These are phyloP conservation scores for Phyllosticta citriasiana DNA, from an alignment of 2,329 filamentous ascomycete genomes.

Conservation along the genomic window DNA sequence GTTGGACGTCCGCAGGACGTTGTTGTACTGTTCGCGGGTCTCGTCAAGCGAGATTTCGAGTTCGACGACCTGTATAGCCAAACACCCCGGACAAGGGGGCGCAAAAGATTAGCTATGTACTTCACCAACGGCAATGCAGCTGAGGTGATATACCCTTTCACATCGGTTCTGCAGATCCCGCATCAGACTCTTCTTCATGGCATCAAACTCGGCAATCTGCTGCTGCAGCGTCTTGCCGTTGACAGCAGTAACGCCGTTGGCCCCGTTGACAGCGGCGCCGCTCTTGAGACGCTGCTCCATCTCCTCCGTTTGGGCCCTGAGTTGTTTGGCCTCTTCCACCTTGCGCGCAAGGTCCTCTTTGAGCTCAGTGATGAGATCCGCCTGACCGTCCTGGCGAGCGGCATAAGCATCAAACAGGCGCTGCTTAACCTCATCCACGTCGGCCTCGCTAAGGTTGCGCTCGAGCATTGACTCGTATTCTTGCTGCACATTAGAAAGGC, in stretches of 20 bases:
- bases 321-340: constrained; percentile 69
- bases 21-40: constrained; percentile 98
- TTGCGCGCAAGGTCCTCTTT: constrained; percentile 67
- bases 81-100: constrained; percentile 2
- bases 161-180: constrained; percentile 96
- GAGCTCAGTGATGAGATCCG: constrained; percentile 65
- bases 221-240: constrained; percentile 92
- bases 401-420: constrained; percentile 68
- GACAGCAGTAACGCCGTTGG: constrained; percentile 46
- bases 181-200: constrained; percentile 99
- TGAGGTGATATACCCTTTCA: constrained; percentile 55
- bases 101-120: constrained; percentile 6
- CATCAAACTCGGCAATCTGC: constrained; percentile 96
- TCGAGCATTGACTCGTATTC: constrained; percentile 79
- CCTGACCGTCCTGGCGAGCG: constrained; percentile 63
- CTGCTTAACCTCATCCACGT: constrained; percentile 76
- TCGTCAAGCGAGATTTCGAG: constrained; percentile 96
- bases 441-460: constrained; percentile 65
- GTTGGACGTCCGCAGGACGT: constrained; percentile 90
- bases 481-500: constrained; percentile 62
- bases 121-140: constrained; percentile 10
- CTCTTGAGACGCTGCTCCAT: constrained; percentile 65
- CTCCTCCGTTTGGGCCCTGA: constrained; percentile 72
- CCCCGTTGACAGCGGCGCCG: constrained; percentile 38
- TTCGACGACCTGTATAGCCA: constrained; percentile 60